phyloP scores from a whole-genome alignment of 371 early-diverging fungal species.

The Mucor sp. region DNA sequence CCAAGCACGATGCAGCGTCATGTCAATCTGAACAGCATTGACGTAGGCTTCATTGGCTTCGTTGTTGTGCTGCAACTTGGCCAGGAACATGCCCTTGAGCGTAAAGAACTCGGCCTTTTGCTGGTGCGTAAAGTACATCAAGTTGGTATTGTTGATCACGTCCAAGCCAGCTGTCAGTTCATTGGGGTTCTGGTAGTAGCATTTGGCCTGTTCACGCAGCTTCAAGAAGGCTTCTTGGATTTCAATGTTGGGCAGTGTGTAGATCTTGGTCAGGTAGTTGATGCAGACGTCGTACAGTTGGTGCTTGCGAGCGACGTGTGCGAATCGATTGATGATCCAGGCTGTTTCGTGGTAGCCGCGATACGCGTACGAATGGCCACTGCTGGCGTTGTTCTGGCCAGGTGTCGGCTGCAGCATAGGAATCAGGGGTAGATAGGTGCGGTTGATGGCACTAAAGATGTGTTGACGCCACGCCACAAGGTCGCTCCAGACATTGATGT shows the following conservation, averaged over 20 bases:
- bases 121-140: constrained; percentile 89
- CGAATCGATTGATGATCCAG: constrained; percentile 99
- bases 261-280: constrained; percentile 92
- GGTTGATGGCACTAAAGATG: constrained; percentile 95
- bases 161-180: constrained; percentile 95
- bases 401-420: constrained; percentile 62
- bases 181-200: constrained; percentile 84
- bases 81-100: constrained; percentile 92
- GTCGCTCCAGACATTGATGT: constrained; percentile 98
- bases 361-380: constrained; percentile 87
- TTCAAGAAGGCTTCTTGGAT: constrained; percentile 98
- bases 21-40: constrained; percentile 88
- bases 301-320: constrained; percentile 97
- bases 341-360: constrained; percentile 99
- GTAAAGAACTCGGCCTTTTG: constrained; percentile 99
- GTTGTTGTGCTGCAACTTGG: constrained; percentile 82
- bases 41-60: constrained; percentile 96
- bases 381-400: constrained; percentile 52
- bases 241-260: constrained; percentile 99
- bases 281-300: constrained; percentile 94
- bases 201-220: constrained; percentile 98
- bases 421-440: constrained; percentile 89
- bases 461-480: constrained; percentile 98
- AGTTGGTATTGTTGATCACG: constrained; percentile 98
- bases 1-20: constrained; percentile 93